Conservation (phyloP, 352 stramenopile species). For the Phytophthora megakarya region DNA sequence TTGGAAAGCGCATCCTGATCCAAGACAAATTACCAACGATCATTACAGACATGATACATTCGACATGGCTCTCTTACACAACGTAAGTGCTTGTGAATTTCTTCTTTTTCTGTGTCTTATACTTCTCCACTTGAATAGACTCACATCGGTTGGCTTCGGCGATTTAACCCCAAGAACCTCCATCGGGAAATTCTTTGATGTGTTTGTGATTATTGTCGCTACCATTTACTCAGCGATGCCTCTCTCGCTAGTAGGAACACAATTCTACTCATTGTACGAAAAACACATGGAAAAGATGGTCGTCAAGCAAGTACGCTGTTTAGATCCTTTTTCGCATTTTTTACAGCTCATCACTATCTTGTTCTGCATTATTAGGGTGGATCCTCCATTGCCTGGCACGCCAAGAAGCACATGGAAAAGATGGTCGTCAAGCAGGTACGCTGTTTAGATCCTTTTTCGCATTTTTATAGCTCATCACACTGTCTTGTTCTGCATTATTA, state of each 20-base stretch:
- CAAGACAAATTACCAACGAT: conserved; percentile 49
- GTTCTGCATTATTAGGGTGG: conserved; percentile 39
- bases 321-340: no score
- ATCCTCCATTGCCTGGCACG: conserved; percentile 58
- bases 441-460: no score
- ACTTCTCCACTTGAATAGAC: conserved; percentile 25
- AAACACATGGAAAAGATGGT: conserved; percentile 68
- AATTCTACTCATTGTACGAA: conserved; percentile 78
- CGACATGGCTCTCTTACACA: conserved; percentile 69
- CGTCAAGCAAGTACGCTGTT: conserved; percentile 58
- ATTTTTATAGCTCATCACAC: not conserved
- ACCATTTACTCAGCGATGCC: conserved; percentile 83
- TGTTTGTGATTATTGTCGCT: conserved; percentile 65
- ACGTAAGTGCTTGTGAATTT: conserved; percentile 65
- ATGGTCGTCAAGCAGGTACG: conserved; percentile 61
- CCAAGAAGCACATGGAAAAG: conserved; percentile 66
- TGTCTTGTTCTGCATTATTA: conserved; percentile 14
- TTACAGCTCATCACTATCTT: not conserved
- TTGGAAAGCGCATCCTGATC: conserved; percentile 68
- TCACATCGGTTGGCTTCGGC: conserved; percentile 80
- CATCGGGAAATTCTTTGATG: conserved; percentile 66
- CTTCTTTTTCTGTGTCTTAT: not conserved
- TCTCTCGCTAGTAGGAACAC: conserved; percentile 67
- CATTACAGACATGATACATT: conserved; percentile 76
- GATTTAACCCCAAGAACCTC: conserved; percentile 65